Conservation (phyloP, 371 early-diverging fungal species). For the Dinochytrium kinnereticum region DNA sequence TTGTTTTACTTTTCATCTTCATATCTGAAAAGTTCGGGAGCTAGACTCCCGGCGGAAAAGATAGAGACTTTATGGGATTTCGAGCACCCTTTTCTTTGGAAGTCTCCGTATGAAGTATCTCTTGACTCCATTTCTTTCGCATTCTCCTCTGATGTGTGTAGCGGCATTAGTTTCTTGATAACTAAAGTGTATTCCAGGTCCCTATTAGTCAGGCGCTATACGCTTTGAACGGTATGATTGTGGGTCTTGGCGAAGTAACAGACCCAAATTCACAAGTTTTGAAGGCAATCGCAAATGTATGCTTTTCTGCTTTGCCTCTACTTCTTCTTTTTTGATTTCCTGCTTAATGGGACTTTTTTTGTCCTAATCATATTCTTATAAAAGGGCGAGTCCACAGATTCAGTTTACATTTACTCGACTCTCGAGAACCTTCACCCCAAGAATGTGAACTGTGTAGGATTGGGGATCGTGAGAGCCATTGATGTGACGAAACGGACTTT, state of each 20-base stretch:
- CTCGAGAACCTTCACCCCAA: not conserved
- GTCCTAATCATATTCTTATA: not conserved
- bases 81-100: slow-evolving; percentile 46
- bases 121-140: slow-evolving; percentile 17
- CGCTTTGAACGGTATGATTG: slow-evolving; percentile 76
- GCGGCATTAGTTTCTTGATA: not conserved
- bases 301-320: not conserved
- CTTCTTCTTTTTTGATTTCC: not conserved
- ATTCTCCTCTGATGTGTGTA: slow-evolving; percentile 61
- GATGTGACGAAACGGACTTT: slow-evolving; percentile 64
- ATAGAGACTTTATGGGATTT: slow-evolving; percentile 62
- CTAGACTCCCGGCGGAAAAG: not conserved
- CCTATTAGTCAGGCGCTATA: slow-evolving; percentile 71
- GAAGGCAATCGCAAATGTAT: not conserved
- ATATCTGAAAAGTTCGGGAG: slow-evolving; percentile 4
- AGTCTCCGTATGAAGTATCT: slow-evolving; percentile 12
- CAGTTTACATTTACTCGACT: not conserved
- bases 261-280: not conserved
- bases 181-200: slow-evolving; percentile 42
- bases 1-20: slow-evolving; percentile 50
- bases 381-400: too few relatives aligned
- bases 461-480: slow-evolving; percentile 75
- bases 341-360: not conserved
- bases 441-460: slow-evolving; percentile 67
- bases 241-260: slow-evolving; percentile 55